A percentile compares a stretch with the other conserved stretches of the same genome.
These are phyloP conservation scores for Colletotrichum trifolii DNA, from an alignment of 2,329 filamentous ascomycete species.

Conservation along the genomic window DNA sequence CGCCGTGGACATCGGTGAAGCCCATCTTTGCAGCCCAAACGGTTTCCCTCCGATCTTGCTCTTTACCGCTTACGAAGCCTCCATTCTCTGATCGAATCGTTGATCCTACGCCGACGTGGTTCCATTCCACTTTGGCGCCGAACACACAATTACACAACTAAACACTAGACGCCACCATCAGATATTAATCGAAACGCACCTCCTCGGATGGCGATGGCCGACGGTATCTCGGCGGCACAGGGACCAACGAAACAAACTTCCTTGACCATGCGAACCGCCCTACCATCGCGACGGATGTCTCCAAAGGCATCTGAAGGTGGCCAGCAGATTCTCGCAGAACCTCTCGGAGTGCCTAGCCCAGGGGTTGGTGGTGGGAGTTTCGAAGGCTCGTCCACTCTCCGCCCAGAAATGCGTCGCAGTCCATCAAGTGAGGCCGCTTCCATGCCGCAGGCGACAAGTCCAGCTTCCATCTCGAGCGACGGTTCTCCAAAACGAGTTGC, in stretches of 20 bases:
- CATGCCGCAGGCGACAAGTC: conserved; percentile 34
- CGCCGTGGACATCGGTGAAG: conserved; percentile 13
- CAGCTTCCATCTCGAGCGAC: conserved; percentile 30
- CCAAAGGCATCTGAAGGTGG: conserved; percentile 32
- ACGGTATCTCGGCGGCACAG: conserved; percentile 34
- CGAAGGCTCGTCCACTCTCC: conserved; percentile 9
- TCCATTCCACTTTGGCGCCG: conserved; percentile 6
- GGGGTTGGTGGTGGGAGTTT: conserved; percentile 7
- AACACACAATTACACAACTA: conserved; percentile 8
- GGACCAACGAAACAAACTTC: conserved; percentile 28
- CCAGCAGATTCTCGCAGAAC: conserved; percentile 18
- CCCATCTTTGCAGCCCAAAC: conserved; percentile 12
- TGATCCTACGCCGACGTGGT: no score
- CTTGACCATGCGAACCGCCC: conserved; percentile 35
- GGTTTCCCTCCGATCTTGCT: conserved; percentile 8
- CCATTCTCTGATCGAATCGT: conserved; percentile 1
- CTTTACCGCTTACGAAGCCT: conserved; percentile 15
- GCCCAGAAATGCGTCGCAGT: conserved; percentile 28
- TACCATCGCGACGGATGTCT: conserved; percentile 37
- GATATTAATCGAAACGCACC: conserved; percentile 1
- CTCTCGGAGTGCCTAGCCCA: conserved; percentile 21
- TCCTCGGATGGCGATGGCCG: conserved; percentile 38
- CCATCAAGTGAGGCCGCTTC: conserved; percentile 35
- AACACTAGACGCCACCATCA: background rate
- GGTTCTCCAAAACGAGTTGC: conserved; percentile 26